phyloP scores from a whole-genome alignment of 768 basidiomycete species.

The Leucocoprinus sp. region DNA sequence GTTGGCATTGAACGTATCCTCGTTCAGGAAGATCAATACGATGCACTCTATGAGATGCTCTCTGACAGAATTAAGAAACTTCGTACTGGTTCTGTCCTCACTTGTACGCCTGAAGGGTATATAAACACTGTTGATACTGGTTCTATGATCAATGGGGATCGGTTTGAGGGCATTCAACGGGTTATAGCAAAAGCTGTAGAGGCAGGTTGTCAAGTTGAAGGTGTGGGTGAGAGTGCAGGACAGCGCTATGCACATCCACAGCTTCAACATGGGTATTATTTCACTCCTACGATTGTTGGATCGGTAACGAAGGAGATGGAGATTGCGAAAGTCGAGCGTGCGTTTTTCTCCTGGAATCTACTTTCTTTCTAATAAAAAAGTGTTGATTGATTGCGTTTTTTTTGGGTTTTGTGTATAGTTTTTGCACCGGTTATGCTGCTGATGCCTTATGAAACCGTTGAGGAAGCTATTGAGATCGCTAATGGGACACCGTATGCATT shows the following conservation, averaged over 20 bases:
- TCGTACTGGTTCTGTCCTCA: conserved; percentile 71
- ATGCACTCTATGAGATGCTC: conserved; percentile 63
- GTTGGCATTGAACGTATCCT: conserved; percentile 94
- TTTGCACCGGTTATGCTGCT: conserved; percentile 91
- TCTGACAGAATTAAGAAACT: conserved; percentile 56
- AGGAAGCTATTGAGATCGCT: conserved; percentile 82
- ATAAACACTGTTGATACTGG: conserved; percentile 77
- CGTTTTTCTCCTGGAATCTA: too few relatives aligned
- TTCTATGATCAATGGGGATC: conserved; percentile 71
- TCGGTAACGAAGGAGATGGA: conserved; percentile 64
- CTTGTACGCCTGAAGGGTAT: conserved; percentile 58
- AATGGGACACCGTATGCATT: conserved; percentile 87
- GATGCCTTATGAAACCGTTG: conserved; percentile 74
- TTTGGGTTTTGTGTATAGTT: conserved; percentile 39
- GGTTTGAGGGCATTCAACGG: conserved; percentile 60
- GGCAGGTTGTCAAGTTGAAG: conserved; percentile 56
- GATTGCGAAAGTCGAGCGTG: conserved; percentile 76
- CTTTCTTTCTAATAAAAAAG: neutral
- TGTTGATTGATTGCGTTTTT: too few relatives aligned
- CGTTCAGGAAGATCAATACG: conserved; percentile 72
- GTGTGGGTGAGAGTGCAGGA: conserved; percentile 35
- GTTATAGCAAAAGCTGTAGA: conserved; percentile 64
- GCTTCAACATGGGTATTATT: conserved; percentile 70
- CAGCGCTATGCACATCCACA: conserved; percentile 55
- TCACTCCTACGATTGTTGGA: conserved; percentile 80